Conservation (phyloP, 169 alveolate genomes). For the Cryptosporidium viatorum region DNA sequence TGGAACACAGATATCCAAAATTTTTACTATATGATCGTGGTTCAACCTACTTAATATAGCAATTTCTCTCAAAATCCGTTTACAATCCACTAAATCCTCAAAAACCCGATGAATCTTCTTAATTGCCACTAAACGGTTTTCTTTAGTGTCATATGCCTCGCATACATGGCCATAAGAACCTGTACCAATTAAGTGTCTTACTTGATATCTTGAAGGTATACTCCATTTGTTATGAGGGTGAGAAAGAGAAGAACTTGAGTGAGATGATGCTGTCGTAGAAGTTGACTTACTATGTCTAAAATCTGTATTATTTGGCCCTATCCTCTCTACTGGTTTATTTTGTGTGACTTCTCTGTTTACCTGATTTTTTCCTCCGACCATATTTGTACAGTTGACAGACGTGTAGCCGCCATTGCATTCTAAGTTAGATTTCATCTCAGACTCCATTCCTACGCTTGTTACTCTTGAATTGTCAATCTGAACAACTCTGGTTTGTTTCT, state of each 20-base stretch:
- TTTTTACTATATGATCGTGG: conserved; percentile 91
- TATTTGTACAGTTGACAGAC: neutral
- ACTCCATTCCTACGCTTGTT: neutral
- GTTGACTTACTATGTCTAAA: conserved; percentile 48
- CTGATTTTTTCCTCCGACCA: neutral
- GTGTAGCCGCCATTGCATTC: neutral
- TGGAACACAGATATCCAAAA: conserved; percentile 93
- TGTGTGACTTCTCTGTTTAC: neutral
- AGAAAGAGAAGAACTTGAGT: conserved; percentile 19
- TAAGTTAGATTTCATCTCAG: neutral
- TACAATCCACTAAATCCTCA: conserved; percentile 96
- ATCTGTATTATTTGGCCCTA: conserved; percentile 1
- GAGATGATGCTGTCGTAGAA: conserved; percentile 55
- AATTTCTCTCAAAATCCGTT: conserved; percentile 95
- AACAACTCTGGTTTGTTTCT: conserved; percentile 62
- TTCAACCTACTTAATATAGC: conserved; percentile 92
- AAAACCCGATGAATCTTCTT: conserved; percentile 94
- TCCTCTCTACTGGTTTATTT: neutral
- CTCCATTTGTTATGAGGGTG: conserved; percentile 65
- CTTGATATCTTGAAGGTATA: conserved; percentile 87
- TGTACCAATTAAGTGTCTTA: conserved; percentile 90
- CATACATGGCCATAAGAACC: conserved; percentile 95
- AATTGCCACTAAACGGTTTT: conserved; percentile 93
- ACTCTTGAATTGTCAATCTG: conserved; percentile 22
- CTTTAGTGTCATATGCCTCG: conserved; percentile 87